These are phyloP conservation scores for Wilhelminamyces savonicus DNA, from an alignment of 805 yeast species.

Conservation along the genomic window DNA sequence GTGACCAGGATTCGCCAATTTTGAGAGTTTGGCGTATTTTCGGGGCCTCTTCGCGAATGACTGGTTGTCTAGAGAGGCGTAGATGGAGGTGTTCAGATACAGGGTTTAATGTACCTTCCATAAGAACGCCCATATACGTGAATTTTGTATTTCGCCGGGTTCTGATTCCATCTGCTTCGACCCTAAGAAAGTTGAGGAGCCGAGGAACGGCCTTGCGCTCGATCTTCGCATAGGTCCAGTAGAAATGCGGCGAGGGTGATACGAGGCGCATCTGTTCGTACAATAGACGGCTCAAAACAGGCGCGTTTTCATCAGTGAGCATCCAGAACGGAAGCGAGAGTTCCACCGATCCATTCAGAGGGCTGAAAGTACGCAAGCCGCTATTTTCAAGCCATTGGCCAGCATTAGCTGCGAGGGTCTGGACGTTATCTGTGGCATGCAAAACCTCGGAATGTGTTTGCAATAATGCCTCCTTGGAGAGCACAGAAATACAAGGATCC, in stretches of 20 bases:
- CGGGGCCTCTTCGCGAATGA: no score
- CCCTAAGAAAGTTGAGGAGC: slow-evolving; percentile 7
- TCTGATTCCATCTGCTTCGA: no score
- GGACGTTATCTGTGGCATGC: slow-evolving; percentile 1
- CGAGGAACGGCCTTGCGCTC: slow-evolving; percentile 26
- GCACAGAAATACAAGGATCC: slow-evolving; percentile 1
- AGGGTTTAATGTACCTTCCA: no score
- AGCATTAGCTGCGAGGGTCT: slow-evolving; percentile 1
- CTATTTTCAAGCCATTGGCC: not conserved
- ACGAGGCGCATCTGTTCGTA: slow-evolving; percentile 19
- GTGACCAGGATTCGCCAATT: no score
- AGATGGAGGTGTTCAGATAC: no score
- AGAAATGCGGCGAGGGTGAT: slow-evolving; percentile 28
- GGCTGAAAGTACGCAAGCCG: slow-evolving; percentile 1
- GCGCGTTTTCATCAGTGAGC: slow-evolving; percentile 5
- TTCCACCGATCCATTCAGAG: slow-evolving; percentile 6
- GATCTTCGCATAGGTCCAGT: slow-evolving; percentile 35
- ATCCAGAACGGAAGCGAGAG: slow-evolving; percentile 6
- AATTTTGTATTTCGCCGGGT: no score
- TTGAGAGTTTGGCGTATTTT: no score
- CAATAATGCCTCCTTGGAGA: slow-evolving; percentile 5
- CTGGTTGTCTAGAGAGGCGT: no score
- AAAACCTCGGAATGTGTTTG: slow-evolving; percentile 5
- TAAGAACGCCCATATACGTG: no score
- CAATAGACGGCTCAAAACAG: slow-evolving; percentile 23